Conservation (phyloP, 257 asterid genomes). For the Scutellaria minor region DNA sequence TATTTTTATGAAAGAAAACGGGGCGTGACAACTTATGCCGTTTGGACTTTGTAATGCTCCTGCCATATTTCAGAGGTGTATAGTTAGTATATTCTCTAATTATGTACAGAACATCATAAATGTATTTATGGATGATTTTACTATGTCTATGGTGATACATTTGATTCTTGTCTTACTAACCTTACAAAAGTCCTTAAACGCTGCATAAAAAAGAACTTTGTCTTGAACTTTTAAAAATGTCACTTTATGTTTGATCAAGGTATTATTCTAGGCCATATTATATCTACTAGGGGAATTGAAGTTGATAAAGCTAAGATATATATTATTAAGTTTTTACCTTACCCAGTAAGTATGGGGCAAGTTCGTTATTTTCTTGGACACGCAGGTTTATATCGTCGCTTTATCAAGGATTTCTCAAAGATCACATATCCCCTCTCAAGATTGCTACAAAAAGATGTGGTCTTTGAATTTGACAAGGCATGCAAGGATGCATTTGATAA, state of each 20-base stretch:
- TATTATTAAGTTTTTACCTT: conserved; percentile 2
- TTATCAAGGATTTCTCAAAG: conserved; percentile 10
- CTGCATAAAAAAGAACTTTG: not conserved
- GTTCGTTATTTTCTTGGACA: conserved; percentile 8
- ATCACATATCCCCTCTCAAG: not conserved
- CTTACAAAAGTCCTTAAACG: not conserved
- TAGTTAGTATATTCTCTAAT: too few species aligned
- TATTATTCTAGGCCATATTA: too few species aligned
- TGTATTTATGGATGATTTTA: too few species aligned
- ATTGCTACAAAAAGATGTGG: not conserved
- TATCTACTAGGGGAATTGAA: too few species aligned
- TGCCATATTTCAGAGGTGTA: too few species aligned
- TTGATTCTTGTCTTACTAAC: conserved; percentile 3
- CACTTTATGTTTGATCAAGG: too few species aligned
- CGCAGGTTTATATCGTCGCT: conserved; percentile 21
- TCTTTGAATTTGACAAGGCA: too few species aligned
- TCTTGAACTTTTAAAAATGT: too few species aligned
- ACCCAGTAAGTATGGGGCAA: conserved; percentile 7
- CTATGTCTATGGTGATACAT: not conserved
- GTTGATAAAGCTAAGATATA: not conserved
- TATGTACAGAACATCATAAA: too few species aligned
- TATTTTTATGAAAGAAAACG: too few species aligned
- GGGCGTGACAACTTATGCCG: too few species aligned
- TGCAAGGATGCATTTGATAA: not conserved
- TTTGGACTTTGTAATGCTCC: too few species aligned